Conservation (phyloP, 2,329 filamentous ascomycete species). For the Hypomyces perniciosus region DNA sequence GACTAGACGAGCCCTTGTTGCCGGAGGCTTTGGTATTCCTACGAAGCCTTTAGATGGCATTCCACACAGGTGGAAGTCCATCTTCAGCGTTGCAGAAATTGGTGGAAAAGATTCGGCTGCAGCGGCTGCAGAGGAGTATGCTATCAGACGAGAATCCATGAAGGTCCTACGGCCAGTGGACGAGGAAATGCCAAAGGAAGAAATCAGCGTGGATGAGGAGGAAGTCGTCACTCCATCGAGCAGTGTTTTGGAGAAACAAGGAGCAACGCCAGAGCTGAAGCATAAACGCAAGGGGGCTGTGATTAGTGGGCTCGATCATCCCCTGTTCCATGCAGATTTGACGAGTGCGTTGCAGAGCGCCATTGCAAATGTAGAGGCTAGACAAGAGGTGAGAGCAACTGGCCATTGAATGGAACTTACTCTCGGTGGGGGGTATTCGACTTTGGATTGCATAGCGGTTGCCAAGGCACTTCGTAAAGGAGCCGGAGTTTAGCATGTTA, state of each 20-base stretch:
- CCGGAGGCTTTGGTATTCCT: conserved; percentile 84
- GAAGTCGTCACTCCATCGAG: conserved; percentile 24
- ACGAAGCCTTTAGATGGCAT: conserved; percentile 41
- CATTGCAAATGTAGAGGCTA: conserved; percentile 67
- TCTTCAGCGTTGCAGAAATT: conserved; percentile 88
- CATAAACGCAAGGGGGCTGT: conserved; percentile 51
- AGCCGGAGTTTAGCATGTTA: no score
- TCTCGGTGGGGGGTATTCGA: no score
- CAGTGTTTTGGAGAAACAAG: conserved; percentile 19
- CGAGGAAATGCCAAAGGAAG: conserved; percentile 33
- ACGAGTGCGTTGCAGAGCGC: conserved; percentile 85
- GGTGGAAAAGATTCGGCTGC: conserved; percentile 66
- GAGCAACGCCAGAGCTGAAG: conserved; percentile 25
- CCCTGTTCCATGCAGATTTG: conserved; percentile 90
- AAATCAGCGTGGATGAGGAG: background rate
- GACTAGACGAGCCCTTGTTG: conserved; percentile 84
- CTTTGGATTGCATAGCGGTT: no score
- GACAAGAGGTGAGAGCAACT: conserved; percentile 26
- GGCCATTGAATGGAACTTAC: background rate
- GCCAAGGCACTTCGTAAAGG: no score
- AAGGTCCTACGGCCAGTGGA: conserved; percentile 18
- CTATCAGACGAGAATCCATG: conserved; percentile 40
- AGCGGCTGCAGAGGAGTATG: conserved; percentile 57
- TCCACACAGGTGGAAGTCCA: conserved; percentile 78
- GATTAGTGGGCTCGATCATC: conserved; percentile 80